Evolutionary conservation across 768 basidiomycete species (phyloP), one percentile per base, ranked within the genome.

Genomic region (Psilocybe azurescens): DNA sequence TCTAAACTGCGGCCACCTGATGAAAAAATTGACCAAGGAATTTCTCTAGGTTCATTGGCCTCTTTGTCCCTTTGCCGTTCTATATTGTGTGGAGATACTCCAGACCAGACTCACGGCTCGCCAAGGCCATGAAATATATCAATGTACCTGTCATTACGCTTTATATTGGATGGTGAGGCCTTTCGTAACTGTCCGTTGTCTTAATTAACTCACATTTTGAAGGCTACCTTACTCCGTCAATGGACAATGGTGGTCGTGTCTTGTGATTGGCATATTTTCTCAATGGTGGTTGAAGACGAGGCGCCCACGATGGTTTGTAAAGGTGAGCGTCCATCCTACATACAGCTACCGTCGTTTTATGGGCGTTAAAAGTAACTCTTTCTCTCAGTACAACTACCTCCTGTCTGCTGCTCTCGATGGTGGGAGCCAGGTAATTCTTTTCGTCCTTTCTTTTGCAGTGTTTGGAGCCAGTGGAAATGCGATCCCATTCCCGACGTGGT

Each of bases 391-490:
- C 70, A 88, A 89, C 69, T 88, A 87, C 67, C 81, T 88, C 29
- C 70, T 89, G 14, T 86, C 86, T 14, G 89, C 86, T 36, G 88
- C 83, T 6, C 73, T 87, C 39, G 86, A 87, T 68, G 87, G 86
- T 24, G 86, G 88, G 4, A 82, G 84, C 29, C 87, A 88, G 68
- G 80, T 86, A 55, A 86, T 87, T 80, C 78, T 85, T 18, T 86
- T 87, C 67, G 77, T 88, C 36, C 74, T 86, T 5, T 85, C 86
- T 0, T 88, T 88, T 67, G 85, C 86, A 1, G 85, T 87, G 16
- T 86, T 85, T 66, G 87, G 87, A 29, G 86, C 84, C 10, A 81
- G 81, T 3, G 86, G 86, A 8, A 70, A 69, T n/a, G n/a, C n/a
- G n/a, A n/a, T n/a, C n/a, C n/a, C n/a, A n/a, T n/a, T n/a, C n/a